Base-by-base conservation (phyloP, 805 yeast genomes). In the Ogataea nitratoaversa region DNA sequence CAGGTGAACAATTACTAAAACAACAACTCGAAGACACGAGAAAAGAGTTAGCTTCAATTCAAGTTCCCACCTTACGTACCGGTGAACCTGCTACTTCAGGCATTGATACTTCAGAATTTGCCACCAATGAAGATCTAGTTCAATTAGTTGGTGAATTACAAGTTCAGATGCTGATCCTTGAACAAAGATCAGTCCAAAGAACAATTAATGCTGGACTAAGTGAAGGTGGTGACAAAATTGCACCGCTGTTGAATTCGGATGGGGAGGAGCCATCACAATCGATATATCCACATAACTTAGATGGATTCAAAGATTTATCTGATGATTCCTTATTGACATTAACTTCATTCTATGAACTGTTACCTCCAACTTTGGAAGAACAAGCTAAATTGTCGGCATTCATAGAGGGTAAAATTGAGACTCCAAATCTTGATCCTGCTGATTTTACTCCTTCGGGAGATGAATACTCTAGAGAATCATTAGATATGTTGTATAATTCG, bases 71-170 rank as follows among this genome's bases (percentile, higher is more conserved):
- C n/a, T n/a, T n/a, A n/a, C n/a, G n/a, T n/a, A 30, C 42, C 6
- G 22, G 37, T 2, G 18, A 40, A 14, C 33, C 20, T 28, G 24
- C 36, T 17, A 23, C 16, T 20, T 16, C 43, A 30, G 11, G 35
- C 30, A 39, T 53, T 37, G 82, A 77, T 43, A 57, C 77, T 1
- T 58, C 72, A 3, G 87, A 82, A 47, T 81, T 72, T 48, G 86
- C 81, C 28, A 79, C 91, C 3, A 83, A 86, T 49, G 95, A 85
- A 42, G 98, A 91, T 56, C 65, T 90, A 11, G 84, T 84, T 3
- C 91, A 87, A 56, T 68, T 90, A 34, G 97, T 89, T 12, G 87
- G 86, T 9, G 98, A 90, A 60, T 66, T 90, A 41, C 97, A 90
- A 62, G 85, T 86, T 8, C 97, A 90, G 63, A 70, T 90, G 54